Evolutionary conservation across 1,139 yeast species (phyloP), one percentile per base, ranked within the genome.

Genomic region (Lodderomyces elongisporus): DNA sequence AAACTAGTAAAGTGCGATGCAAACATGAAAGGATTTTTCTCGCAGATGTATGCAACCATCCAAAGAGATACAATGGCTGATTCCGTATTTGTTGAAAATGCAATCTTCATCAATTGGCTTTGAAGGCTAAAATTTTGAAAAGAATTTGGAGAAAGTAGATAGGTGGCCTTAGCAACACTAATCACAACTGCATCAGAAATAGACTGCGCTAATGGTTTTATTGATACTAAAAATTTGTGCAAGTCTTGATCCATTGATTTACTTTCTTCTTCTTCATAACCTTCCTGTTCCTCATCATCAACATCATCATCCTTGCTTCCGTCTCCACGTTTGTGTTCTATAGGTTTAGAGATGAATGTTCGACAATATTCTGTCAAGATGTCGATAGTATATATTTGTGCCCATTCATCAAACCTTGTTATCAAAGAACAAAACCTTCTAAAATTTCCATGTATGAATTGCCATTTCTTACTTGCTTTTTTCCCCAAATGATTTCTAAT

Each of bases 381-480:
- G 32, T 83, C 87, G 17, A 88, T 62, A 8, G 77, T 55, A 14
- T 64, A 54, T 0, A 71, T 57, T 49, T 84, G 91, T n/a, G 87
- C 64, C 84, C 91, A 85, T 39, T 82, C 83, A 42, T 87, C 95
- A 37, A 89, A 62, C 2, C 73, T 66, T 0, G 52, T 43, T 10
- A 89, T 43, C 12, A 73, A 56, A 1, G 68, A 50, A 44, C 94
- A 78, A 26, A 76, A 68, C 31, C 82, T 66, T 25, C 85, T 70
- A 49, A 71, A 84, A 44, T 79, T 75, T 1, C 82, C 77, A 51
- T 93, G 98, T 5, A 91, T 56, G 18, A 82, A 56, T 8, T 74
- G 82, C 58, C 85, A 70, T 31, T 72, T 65, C 31, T 74, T 74
- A 13, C 14, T 13, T 0, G 78, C 74, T 33, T 74, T 35, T 16